A percentile compares a stretch with the other conserved stretches of the same genome.
These are phyloP conservation scores for Phytomonas francai DNA, from an alignment of 208 protist species.

Conservation along the genomic window DNA sequence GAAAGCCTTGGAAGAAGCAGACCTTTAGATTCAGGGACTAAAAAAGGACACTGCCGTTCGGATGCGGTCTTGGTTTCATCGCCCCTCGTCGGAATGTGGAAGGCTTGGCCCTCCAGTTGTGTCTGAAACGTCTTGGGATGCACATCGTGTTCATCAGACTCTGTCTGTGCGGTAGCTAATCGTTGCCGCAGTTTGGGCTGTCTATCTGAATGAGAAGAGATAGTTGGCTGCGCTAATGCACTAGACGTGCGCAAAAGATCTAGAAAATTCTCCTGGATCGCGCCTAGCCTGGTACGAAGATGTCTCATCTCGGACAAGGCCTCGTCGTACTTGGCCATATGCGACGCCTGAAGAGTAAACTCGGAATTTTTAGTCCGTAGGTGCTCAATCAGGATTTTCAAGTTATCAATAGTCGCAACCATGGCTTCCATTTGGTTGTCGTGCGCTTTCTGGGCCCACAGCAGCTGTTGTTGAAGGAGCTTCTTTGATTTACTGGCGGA, in stretches of 20 bases:
- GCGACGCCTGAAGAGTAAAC: slow-evolving; percentile 22
- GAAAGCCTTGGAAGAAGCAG: neutral
- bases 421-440: slow-evolving; percentile 21
- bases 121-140: slow-evolving; percentile 38
- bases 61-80: neutral
- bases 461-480: slow-evolving; percentile 3
- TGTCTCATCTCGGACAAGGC: slow-evolving; percentile 45
- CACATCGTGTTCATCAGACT: slow-evolving; percentile 38
- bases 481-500: neutral
- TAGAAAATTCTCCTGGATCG: slow-evolving; percentile 15
- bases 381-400: slow-evolving; percentile 66
- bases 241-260: neutral
- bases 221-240: neutral
- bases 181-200: slow-evolving; percentile 28
- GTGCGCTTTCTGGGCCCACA: slow-evolving; percentile 5
- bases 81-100: neutral
- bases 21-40: neutral
- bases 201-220: slow-evolving; percentile 1
- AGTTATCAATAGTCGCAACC: slow-evolving; percentile 56
- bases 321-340: slow-evolving; percentile 12
- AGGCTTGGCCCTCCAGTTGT: neutral
- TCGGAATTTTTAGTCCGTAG: slow-evolving; percentile 65
- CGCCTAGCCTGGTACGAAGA: slow-evolving; percentile 25
- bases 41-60: neutral
- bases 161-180: slow-evolving; percentile 46